Percentiles rank a stretch among this genome's conserved stretches.
These are phyloP conservation scores for Eucalyptus cloeziana DNA, from an alignment of 345 rosid genomes.

Conservation along the genomic window DNA sequence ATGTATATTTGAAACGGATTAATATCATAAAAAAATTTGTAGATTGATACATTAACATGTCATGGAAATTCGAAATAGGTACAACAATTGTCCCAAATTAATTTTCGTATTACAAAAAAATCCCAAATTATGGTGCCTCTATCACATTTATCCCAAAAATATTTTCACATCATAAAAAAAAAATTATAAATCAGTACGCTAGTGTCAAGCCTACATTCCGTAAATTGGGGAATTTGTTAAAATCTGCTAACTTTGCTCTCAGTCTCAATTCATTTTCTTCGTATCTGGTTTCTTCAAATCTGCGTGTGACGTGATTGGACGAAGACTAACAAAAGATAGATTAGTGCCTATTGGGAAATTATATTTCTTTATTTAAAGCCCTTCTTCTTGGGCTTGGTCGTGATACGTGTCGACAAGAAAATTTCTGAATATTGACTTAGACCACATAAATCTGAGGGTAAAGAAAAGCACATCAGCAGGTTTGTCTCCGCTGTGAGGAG, in stretches of 20 bases:
- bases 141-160: not conserved
- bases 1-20: no score
- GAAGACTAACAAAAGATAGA: not conserved
- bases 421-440: not conserved
- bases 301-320: not conserved
- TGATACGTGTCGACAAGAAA: not conserved
- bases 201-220: no score
- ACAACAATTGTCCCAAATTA: not conserved
- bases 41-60: no score
- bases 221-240: not conserved
- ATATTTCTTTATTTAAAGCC: not conserved
- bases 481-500: not conserved
- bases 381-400: not conserved
- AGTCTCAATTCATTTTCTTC: not conserved
- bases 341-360: not conserved
- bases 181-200: no score
- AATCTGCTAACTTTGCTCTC: not conserved
- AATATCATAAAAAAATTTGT: no score
- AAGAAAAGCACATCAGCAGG: not conserved
- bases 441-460: not conserved
- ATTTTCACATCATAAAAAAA: no score
- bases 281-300: not conserved
- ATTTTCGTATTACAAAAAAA: no score
- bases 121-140: not conserved
- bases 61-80: not conserved